A percentile compares a stretch with the other conserved stretches of the same genome.
phyloP scores from a whole-genome alignment of 2,329 filamentous ascomycete species.

The Fusarium nodosum region DNA sequence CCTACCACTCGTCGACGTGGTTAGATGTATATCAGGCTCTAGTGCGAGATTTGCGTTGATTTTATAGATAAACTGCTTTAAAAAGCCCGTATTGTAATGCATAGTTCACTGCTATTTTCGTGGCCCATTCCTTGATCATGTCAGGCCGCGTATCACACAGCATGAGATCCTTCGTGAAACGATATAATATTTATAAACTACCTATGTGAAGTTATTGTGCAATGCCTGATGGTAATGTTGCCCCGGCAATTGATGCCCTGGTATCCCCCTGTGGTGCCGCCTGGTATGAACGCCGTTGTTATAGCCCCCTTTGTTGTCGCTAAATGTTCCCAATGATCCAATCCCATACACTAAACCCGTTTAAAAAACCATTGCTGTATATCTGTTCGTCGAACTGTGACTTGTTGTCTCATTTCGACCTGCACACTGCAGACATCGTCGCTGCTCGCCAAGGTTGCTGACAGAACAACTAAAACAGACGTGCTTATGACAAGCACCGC shows the following conservation, averaged over 20 bases:
- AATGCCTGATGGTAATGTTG: constrained; percentile 13
- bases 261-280: constrained; percentile 36
- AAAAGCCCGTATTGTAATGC: constrained; percentile 26
- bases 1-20: constrained; percentile 62
- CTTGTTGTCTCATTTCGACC: constrained; percentile 52
- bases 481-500: constrained; percentile 65
- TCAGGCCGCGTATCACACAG: neutral
- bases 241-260: constrained; percentile 15
- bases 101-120: neutral
- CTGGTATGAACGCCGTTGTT: constrained; percentile 6
- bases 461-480: constrained; percentile 73
- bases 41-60: constrained; percentile 31
- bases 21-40: constrained; percentile 47
- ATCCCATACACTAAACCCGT: neutral
- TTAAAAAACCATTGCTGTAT: constrained; percentile 45
- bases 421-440: constrained; percentile 67
- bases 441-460: constrained; percentile 68
- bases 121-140: neutral
- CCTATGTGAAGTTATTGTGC: neutral
- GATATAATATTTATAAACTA: neutral
- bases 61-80: constrained; percentile 38
- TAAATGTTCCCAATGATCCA: constrained; percentile 1
- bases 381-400: constrained; percentile 38
- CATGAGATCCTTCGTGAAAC: neutral
- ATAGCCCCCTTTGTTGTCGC: neutral